These are phyloP conservation scores for Neohortaea acidophila DNA, from an alignment of 495 filamentous ascomycete genomes.

Conservation along the genomic window DNA sequence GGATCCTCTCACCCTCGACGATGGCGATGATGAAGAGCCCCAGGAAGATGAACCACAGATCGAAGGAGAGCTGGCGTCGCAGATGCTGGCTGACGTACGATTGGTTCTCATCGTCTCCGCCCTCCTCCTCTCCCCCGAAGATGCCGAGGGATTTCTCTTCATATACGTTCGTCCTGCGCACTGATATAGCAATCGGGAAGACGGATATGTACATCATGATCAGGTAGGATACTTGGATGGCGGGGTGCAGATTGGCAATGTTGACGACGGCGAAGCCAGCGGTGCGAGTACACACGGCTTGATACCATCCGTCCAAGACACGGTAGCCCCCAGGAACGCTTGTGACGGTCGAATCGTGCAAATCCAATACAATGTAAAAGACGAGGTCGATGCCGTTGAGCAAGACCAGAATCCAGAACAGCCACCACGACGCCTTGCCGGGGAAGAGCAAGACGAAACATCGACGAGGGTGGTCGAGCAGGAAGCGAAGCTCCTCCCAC, in stretches of 20 bases:
- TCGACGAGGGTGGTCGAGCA: conserved; percentile 84
- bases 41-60: conserved; percentile 83
- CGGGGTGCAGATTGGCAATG: conserved; percentile 64
- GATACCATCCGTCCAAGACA: conserved; percentile 71
- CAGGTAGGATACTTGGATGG: conserved; percentile 84
- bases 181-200: conserved; percentile 85
- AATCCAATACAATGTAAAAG: conserved; percentile 79
- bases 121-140: conserved; percentile 39
- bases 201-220: conserved; percentile 99
- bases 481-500: conserved; percentile 78
- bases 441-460: conserved; percentile 93
- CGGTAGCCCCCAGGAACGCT: conserved; percentile 50
- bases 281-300: conserved; percentile 72
- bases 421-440: conserved; percentile 83
- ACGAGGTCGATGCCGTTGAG: conserved; percentile 74
- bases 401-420: conserved; percentile 68
- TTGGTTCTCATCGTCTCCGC: conserved; percentile 34
- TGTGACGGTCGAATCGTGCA: conserved; percentile 49
- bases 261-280: conserved; percentile 74
- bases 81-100: conserved; percentile 81
- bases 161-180: conserved; percentile 90
- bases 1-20: conserved; percentile 52
- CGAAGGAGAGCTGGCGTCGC: conserved; percentile 78
- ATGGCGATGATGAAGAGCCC: conserved; percentile 79
- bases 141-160: conserved; percentile 86